A percentile compares a stretch with the other conserved stretches of the same genome.
Conservation (phyloP, 1,284 basidiomycete species). For the Ceratobasidium theobromae region DNA sequence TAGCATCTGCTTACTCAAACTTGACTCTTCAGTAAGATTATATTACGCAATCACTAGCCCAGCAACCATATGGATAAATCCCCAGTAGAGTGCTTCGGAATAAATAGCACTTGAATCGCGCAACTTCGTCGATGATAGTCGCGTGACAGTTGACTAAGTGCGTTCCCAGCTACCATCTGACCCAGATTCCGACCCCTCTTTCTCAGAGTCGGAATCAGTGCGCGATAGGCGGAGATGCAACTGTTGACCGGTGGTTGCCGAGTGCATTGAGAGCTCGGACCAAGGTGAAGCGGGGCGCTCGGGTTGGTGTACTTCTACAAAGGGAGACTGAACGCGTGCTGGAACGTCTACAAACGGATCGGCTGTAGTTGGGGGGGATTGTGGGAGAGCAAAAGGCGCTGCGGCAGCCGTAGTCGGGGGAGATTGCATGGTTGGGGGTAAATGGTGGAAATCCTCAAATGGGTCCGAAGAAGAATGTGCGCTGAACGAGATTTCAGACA, state of each 20-base stretch:
- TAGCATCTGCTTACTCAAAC: too few relatives aligned
- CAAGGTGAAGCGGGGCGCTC: constrained; percentile 25
- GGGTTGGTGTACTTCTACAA: constrained; percentile 11
- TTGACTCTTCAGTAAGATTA: too few relatives aligned
- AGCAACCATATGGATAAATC: too few relatives aligned
- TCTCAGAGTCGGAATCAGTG: constrained; percentile 27
- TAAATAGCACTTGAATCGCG: constrained; percentile 6
- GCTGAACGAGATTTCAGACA: constrained; percentile 24
- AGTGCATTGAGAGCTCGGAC: constrained; percentile 21
- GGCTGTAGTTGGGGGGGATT: constrained; percentile 12
- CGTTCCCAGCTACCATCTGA: constrained; percentile 31
- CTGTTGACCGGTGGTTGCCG: constrained; percentile 14
- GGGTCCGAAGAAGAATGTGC: constrained; percentile 26
- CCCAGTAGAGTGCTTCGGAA: neutral
- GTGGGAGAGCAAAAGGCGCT: constrained; percentile 8
- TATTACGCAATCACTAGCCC: too few relatives aligned
- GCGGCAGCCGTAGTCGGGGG: neutral
- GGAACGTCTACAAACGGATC: neutral
- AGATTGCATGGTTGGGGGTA: constrained; percentile 3
- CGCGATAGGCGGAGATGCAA: constrained; percentile 19
- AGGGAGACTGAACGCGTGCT: constrained; percentile 5
- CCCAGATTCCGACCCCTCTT: constrained; percentile 18
- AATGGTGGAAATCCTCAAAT: constrained; percentile 19
- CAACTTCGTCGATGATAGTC: neutral
- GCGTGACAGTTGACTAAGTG: constrained; percentile 1